phyloP scores from a whole-genome alignment of 2,329 filamentous ascomycete species.

The Bretziella fagacearum region DNA sequence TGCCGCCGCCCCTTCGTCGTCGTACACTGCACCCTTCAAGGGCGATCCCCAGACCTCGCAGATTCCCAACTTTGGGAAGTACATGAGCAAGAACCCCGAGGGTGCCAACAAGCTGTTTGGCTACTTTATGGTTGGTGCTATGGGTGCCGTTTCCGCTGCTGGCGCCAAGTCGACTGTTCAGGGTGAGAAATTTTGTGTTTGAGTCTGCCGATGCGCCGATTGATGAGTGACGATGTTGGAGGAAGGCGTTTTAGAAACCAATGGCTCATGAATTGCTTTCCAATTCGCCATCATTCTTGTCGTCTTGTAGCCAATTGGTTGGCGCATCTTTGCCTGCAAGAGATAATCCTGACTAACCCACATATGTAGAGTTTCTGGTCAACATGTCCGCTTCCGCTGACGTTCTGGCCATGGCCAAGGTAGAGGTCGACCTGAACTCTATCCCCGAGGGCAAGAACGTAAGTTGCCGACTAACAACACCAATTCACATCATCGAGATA shows the following conservation, averaged over 20 bases:
- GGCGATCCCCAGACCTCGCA: conserved; percentile 42
- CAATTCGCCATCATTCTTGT: not conserved
- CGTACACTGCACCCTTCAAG: conserved; percentile 48
- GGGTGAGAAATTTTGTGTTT: conserved; percentile 43
- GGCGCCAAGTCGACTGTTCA: conserved; percentile 96
- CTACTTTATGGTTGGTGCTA: conserved; percentile 96
- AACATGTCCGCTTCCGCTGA: conserved; percentile 99
- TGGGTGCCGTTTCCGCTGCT: conserved; percentile 81
- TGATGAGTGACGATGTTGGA: not conserved
- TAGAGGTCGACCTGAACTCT: conserved; percentile 79
- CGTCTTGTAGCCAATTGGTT: conserved; percentile 2
- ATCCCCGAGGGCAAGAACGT: conserved; percentile 99
- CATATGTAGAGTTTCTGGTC: conserved; percentile 75
- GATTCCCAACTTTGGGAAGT: conserved; percentile 81
- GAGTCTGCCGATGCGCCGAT: not conserved
- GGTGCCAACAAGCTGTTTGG: conserved; percentile 71
- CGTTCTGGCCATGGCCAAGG: conserved; percentile 97
- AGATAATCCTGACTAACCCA: conserved; percentile 10
- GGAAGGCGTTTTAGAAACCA: not conserved
- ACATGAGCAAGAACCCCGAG: conserved; percentile 53
- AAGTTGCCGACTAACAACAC: conserved; percentile 25
- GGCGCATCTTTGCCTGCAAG: conserved; percentile 5
- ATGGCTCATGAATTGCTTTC: not conserved
- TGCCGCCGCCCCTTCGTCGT: conserved; percentile 26
- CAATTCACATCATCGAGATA: not conserved